Evolutionary conservation across 495 filamentous ascomycete genomes (phyloP).

Genomic region (Aspergillus nidulans): DNA sequence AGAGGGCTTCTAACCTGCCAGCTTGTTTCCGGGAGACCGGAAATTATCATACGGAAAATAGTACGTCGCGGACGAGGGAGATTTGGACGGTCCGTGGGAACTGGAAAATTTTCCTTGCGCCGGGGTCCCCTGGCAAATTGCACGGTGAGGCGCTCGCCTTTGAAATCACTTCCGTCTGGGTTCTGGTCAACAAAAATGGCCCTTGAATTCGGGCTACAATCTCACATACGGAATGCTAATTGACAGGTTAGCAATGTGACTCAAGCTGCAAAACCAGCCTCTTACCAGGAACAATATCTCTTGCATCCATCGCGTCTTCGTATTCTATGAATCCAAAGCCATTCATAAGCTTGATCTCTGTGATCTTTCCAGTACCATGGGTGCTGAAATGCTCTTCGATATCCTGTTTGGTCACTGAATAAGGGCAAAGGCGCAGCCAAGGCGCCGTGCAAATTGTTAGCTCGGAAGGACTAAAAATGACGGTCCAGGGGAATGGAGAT

Average conservation of each 20-base stretch:
- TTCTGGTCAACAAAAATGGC: constrained; percentile 15
- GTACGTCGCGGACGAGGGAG: constrained; percentile 92
- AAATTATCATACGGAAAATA: constrained; percentile 91
- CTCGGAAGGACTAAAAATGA: constrained; percentile 17
- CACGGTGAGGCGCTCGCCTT: constrained; percentile 92
- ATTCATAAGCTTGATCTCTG: constrained; percentile 99
- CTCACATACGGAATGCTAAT: constrained; percentile 52
- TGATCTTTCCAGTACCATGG: constrained; percentile 94
- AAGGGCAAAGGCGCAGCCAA: constrained; percentile 18
- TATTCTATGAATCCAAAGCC: constrained; percentile 99
- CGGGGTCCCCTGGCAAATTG: constrained; percentile 96
- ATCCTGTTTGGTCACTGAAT: constrained; percentile 86
- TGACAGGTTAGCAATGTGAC: constrained; percentile 16
- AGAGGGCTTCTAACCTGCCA: constrained; percentile 93
- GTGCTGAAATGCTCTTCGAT: constrained; percentile 93
- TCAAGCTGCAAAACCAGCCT: not conserved
- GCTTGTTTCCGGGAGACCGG: constrained; percentile 98
- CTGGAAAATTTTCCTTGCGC: constrained; percentile 71
- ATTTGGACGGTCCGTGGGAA: constrained; percentile 60
- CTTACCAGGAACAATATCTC: constrained; percentile 95
- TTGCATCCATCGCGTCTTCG: constrained; percentile 93
- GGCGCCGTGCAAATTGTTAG: constrained; percentile 26
- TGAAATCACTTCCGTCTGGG: constrained; percentile 94
- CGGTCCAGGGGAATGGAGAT: constrained; percentile 20
- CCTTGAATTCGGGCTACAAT: constrained; percentile 9